Conservation (phyloP, 805 yeast genomes). For the Blastobotrys robertii region DNA sequence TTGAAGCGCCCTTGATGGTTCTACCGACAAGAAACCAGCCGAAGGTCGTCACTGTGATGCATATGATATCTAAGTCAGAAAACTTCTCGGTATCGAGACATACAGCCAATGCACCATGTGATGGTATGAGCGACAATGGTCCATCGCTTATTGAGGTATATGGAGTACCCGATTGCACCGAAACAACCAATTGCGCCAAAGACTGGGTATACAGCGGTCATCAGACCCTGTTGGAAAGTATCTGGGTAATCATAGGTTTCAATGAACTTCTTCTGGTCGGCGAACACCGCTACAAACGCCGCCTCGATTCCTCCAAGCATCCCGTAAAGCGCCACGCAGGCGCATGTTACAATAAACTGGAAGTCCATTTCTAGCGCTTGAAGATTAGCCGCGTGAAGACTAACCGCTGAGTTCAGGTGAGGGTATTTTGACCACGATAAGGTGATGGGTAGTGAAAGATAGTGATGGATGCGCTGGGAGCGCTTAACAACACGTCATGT, state of each 20-base stretch:
- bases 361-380: too few relatives aligned
- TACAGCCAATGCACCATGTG: slow-evolving; percentile 1
- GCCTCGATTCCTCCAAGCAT: slow-evolving; percentile 1
- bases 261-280: neutral
- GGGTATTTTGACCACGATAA: too few relatives aligned
- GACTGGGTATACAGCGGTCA: slow-evolving; percentile 1
- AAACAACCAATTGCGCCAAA: neutral
- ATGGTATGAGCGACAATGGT: neutral
- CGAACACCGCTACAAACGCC: neutral
- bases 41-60: neutral
- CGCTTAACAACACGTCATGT: slow-evolving; percentile 1
- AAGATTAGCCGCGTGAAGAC: too few relatives aligned
- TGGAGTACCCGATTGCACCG: too few relatives aligned
- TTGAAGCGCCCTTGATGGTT: neutral
- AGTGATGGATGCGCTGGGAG: too few relatives aligned
- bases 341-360: neutral
- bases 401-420: too few relatives aligned
- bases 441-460: too few relatives aligned
- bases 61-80: neutral
- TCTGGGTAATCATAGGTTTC: slow-evolving; percentile 1
- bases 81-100: neutral
- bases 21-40: neutral
- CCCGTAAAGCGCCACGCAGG: neutral
- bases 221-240: neutral
- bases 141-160: neutral